Conservation (phyloP, 2,329 filamentous ascomycete species). For the Podosphaera xanthii region DNA sequence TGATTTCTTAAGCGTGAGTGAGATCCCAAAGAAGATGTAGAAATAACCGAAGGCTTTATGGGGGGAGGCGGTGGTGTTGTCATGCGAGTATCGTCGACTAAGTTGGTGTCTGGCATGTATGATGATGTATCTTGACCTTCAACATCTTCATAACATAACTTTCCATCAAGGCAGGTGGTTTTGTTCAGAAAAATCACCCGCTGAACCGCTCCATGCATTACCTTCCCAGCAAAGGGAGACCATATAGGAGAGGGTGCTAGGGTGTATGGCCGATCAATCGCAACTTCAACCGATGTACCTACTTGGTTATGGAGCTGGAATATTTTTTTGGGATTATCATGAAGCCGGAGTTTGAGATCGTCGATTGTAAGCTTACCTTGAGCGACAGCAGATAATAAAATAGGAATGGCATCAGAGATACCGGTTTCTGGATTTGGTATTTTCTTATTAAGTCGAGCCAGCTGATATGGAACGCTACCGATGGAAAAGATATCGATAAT, state of each 20-base stretch:
- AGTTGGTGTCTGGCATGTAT: conserved; percentile 24
- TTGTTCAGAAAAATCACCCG: conserved; percentile 53
- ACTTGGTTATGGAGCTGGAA: conserved; percentile 64
- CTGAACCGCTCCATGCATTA: conserved; percentile 46
- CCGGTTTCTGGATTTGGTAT: conserved; percentile 37
- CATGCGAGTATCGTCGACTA: conserved; percentile 8
- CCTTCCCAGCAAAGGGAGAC: conserved; percentile 51
- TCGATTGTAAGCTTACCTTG: conserved; percentile 53
- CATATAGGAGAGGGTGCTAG: conserved; percentile 29
- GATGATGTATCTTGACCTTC: conserved; percentile 57
- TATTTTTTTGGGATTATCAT: conserved; percentile 60
- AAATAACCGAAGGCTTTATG: conserved; percentile 18
- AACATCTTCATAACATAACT: conserved; percentile 29
- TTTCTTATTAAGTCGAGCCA: conserved; percentile 32
- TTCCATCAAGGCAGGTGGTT: conserved; percentile 54
- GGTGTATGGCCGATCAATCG: conserved; percentile 48
- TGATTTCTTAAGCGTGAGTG: conserved; percentile 73
- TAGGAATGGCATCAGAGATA: conserved; percentile 49
- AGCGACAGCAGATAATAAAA: conserved; percentile 52
- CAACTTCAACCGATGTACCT: conserved; percentile 51
- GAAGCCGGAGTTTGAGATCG: conserved; percentile 46
- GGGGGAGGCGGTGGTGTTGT: conserved; percentile 29
- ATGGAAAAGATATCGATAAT: conserved; percentile 62
- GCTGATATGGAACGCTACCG: conserved; percentile 55
- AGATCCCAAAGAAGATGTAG: conserved; percentile 36